Conservation (phyloP, 164 flowering plant species). For the Vitis vinifera region DNA sequence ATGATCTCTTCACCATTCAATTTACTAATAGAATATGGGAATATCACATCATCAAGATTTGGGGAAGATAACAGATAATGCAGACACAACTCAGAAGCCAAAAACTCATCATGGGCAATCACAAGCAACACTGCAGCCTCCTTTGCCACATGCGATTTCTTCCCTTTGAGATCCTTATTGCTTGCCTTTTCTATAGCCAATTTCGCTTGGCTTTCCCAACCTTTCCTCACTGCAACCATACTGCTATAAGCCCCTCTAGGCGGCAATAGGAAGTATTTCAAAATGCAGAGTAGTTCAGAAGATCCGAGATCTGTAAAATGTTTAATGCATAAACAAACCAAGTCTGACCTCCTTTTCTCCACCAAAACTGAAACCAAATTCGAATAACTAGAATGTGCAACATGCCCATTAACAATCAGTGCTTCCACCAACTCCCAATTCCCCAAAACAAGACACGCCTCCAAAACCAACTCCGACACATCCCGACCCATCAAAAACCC, state of each 20-base stretch:
- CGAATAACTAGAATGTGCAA: constrained; percentile 29
- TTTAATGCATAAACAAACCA: constrained; percentile 60
- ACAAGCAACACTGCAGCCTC: constrained; percentile 66
- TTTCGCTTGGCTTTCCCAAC: constrained; percentile 77
- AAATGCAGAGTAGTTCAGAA: constrained; percentile 46
- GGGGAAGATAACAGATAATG: constrained; percentile 67
- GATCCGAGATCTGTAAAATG: constrained; percentile 46
- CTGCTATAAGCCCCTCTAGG: constrained; percentile 26
- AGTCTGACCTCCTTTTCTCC: constrained; percentile 45
- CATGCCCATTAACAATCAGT: constrained; percentile 47
- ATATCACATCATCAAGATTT: constrained; percentile 54
- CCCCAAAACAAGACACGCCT: constrained; percentile 59
- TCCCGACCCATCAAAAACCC: constrained; percentile 55
- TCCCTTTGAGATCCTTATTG: constrained; percentile 18
- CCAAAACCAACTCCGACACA: constrained; percentile 47
- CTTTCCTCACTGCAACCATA: constrained; percentile 47
- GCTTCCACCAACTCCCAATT: constrained; percentile 61
- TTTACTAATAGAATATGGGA: constrained; percentile 55
- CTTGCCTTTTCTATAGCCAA: constrained; percentile 47
- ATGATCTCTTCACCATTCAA: constrained; percentile 57
- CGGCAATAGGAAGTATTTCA: constrained; percentile 67
- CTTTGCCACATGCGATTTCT: constrained; percentile 38
- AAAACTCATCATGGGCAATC: constrained; percentile 81
- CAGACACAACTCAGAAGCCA: constrained; percentile 65
- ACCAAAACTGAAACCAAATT: constrained; percentile 43